Evolutionary conservation across 2,329 filamentous ascomycete genomes (phyloP).

Genomic region (Nakataea oryzae): DNA sequence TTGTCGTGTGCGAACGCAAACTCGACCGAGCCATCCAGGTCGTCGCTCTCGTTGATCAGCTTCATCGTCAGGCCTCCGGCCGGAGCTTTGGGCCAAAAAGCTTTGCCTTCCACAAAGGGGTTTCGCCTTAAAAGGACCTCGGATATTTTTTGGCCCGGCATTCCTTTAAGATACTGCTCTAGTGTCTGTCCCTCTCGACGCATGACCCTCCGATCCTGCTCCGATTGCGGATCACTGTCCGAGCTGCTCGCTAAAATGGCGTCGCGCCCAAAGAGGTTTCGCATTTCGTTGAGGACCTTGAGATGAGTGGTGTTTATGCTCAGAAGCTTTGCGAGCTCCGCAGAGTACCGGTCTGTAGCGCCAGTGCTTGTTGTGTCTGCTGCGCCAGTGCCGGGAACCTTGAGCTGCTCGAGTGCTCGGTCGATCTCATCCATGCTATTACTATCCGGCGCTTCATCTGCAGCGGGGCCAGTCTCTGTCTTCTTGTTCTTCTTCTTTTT

Average conservation of each 20-base stretch:
- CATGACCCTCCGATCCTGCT: background rate
- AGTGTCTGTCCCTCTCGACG: background rate
- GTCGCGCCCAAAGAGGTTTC: slow-evolving; percentile 43
- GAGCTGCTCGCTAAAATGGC: slow-evolving; percentile 39
- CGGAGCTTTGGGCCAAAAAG: slow-evolving; percentile 73
- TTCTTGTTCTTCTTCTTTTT: slow-evolving; percentile 17
- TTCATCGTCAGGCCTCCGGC: slow-evolving; percentile 81
- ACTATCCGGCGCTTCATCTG: background rate
- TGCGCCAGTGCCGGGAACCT: slow-evolving; percentile 16
- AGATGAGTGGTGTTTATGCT: slow-evolving; percentile 57
- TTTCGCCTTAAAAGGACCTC: slow-evolving; percentile 68
- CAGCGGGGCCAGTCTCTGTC: background rate
- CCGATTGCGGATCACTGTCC: slow-evolving; percentile 3
- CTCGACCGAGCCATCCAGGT: slow-evolving; percentile 42
- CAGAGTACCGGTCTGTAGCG: slow-evolving; percentile 13
- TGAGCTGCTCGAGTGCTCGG: slow-evolving; percentile 38
- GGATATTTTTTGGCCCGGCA: slow-evolving; percentile 52
- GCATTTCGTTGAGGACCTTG: slow-evolving; percentile 88
- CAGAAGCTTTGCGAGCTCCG: slow-evolving; percentile 23
- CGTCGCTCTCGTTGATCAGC: slow-evolving; percentile 24
- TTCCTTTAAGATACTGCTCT: slow-evolving; percentile 21
- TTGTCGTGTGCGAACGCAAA: slow-evolving; percentile 71
- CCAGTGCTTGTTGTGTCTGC: slow-evolving; percentile 4
- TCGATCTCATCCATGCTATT: slow-evolving; percentile 45
- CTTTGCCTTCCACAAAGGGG: slow-evolving; percentile 75